Evolutionary conservation across 2,329 filamentous ascomycete genomes (phyloP).

Genomic region (Fusarium compactum): DNA sequence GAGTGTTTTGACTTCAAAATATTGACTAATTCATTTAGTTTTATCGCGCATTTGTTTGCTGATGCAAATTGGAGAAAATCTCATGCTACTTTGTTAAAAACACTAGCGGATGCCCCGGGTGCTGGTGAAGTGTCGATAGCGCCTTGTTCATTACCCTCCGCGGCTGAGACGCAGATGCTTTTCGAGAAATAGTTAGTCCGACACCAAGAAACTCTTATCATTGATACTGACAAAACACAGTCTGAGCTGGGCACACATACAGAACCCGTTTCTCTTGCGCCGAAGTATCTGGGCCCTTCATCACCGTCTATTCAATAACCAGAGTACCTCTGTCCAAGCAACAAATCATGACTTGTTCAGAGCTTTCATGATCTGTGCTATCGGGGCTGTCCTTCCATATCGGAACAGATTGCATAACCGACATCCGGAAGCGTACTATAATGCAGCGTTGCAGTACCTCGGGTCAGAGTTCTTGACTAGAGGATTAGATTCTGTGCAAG

Average conservation of each 20-base stretch:
- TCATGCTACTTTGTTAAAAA: slow-evolving; percentile 8
- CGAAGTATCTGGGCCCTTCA: slow-evolving; percentile 22
- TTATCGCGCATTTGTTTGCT: slow-evolving; percentile 17
- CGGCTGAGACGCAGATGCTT: neutral
- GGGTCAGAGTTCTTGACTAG: slow-evolving; percentile 6
- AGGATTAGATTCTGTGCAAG: slow-evolving; percentile 33
- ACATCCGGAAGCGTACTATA: slow-evolving; percentile 35
- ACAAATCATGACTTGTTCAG: slow-evolving; percentile 17
- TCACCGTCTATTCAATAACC: slow-evolving; percentile 5
- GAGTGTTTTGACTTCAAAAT: rapidly evolving
- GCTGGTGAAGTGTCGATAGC: slow-evolving; percentile 6
- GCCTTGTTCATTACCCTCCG: slow-evolving; percentile 3
- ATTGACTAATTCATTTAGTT: neutral
- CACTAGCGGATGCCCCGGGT: slow-evolving; percentile 11
- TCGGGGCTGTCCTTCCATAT: slow-evolving; percentile 18
- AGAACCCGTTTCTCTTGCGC: slow-evolving; percentile 15
- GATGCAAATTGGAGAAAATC: slow-evolving; percentile 25
- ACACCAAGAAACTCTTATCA: too few relatives aligned
- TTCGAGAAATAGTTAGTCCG: slow-evolving; percentile 35
- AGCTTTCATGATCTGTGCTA: slow-evolving; percentile 37
- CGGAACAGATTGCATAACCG: slow-evolving; percentile 12
- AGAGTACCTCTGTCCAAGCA: rapidly evolving
- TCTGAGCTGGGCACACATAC: slow-evolving; percentile 28
- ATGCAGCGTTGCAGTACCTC: slow-evolving; percentile 19
- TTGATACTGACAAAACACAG: neutral